phyloP scores from a whole-genome alignment of 139 green algal species.

The Gonium pectorale region DNA sequence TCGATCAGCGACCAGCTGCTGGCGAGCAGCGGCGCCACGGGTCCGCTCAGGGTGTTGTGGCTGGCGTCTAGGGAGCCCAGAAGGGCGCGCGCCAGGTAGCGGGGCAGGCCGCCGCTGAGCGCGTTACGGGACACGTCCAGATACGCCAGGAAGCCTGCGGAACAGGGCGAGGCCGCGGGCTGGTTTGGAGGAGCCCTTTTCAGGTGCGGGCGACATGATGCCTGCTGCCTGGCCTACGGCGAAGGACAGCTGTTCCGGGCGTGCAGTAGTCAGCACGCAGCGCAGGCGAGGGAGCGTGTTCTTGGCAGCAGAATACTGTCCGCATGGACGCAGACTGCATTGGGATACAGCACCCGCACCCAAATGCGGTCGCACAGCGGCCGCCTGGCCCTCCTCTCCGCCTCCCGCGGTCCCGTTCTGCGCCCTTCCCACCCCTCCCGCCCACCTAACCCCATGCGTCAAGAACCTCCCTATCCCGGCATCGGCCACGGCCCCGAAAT shows the following conservation, averaged over 20 bases:
- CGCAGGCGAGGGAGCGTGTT: neutral
- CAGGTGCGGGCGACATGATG: no score
- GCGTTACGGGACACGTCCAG: neutral
- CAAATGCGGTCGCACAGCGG: no score
- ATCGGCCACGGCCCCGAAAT: no score
- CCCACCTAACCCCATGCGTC: no score
- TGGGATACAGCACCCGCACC: no score
- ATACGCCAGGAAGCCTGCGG: neutral
- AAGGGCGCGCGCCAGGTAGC: neutral
- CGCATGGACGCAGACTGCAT: no score
- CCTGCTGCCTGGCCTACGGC: no score
- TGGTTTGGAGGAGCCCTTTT: neutral
- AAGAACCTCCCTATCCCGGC: no score
- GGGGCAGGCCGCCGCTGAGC: neutral
- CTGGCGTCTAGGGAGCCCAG: conserved; percentile 7
- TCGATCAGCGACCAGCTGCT: neutral
- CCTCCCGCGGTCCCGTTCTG: no score
- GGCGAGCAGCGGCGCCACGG: conserved; percentile 36
- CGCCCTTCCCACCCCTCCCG: no score
- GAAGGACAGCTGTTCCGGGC: neutral
- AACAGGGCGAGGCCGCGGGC: neutral
- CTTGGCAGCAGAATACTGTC: no score
- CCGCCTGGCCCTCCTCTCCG: no score
- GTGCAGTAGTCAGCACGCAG: neutral
- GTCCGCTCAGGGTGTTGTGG: conserved; percentile 1